These are phyloP conservation scores for Stemphylium lycopersici DNA, from an alignment of 2,329 filamentous ascomycete genomes.

Conservation along the genomic window DNA sequence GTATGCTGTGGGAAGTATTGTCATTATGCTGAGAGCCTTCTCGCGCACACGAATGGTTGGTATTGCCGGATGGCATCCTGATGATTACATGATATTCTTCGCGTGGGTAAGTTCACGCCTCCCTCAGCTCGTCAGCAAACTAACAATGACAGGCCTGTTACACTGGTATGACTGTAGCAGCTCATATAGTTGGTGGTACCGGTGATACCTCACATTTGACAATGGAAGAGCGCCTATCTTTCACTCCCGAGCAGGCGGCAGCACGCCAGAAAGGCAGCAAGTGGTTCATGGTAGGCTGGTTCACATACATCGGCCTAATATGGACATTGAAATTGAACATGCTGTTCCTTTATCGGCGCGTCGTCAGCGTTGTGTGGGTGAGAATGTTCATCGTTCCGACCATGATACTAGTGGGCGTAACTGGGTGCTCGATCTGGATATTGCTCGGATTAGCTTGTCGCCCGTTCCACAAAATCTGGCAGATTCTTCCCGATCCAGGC, in stretches of 20 bases:
- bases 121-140: not conserved
- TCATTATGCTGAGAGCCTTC: conserved; percentile 43
- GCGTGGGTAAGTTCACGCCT: conserved; percentile 30
- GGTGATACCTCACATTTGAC: conserved; percentile 42
- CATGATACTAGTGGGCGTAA: conserved; percentile 39
- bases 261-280: conserved; percentile 45
- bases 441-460: conserved; percentile 36
- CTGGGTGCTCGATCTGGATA: conserved; percentile 31
- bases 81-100: conserved; percentile 45
- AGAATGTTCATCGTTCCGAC: conserved; percentile 47
- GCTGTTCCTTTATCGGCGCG: conserved; percentile 50
- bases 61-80: conserved; percentile 37
- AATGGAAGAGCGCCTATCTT: conserved; percentile 37
- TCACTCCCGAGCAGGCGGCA: conserved; percentile 35
- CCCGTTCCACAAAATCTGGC: conserved; percentile 46
- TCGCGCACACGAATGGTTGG: conserved; percentile 46
- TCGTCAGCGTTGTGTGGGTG: conserved; percentile 46
- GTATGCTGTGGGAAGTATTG: conserved; percentile 40
- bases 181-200: conserved; percentile 35
- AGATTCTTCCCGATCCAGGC: conserved; percentile 48
- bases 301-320: conserved; percentile 45
- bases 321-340: conserved; percentile 54
- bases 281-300: conserved; percentile 46
- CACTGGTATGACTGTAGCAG: conserved; percentile 26
- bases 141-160: conserved; percentile 17